Evolutionary conservation across 2,329 filamentous ascomycete species (phyloP).

Genomic region (Alternaria solani): DNA sequence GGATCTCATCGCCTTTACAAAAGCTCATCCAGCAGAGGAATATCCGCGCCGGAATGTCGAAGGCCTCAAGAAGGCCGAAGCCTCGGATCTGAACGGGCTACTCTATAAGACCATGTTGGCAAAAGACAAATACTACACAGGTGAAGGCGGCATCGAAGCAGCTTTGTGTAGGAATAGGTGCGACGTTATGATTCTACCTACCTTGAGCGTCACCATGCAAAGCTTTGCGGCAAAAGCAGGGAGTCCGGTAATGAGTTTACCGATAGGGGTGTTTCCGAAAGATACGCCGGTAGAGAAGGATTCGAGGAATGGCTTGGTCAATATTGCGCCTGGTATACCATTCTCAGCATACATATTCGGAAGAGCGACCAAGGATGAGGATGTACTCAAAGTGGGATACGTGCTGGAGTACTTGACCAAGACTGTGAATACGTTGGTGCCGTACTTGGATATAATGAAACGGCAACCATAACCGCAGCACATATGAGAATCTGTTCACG

Average conservation of each 20-base stretch:
- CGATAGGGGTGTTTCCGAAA: constrained; percentile 62
- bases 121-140: constrained; percentile 59
- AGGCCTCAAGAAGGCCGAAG: constrained; percentile 17
- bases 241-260: constrained; percentile 66
- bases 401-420: constrained; percentile 8
- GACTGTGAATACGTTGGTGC: constrained; percentile 1
- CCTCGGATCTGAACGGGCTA: constrained; percentile 56
- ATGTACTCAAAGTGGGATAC: constrained; percentile 15
- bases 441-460: constrained; percentile 4
- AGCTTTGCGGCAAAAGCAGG: constrained; percentile 48
- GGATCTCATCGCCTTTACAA: constrained; percentile 63
- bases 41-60: constrained; percentile 64
- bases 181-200: constrained; percentile 67
- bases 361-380: constrained; percentile 9
- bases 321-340: constrained; percentile 60
- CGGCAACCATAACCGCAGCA: not conserved
- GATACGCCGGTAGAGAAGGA: constrained; percentile 55
- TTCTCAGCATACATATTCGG: constrained; percentile 39
- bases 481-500: not conserved
- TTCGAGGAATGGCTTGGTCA: constrained; percentile 55
- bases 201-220: constrained; percentile 57
- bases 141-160: constrained; percentile 64
- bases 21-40: constrained; percentile 59
- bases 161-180: constrained; percentile 62
- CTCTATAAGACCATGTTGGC: constrained; percentile 63